Evolutionary conservation across 2,329 filamentous ascomycete species (phyloP).

Genomic region (Cladosporium velox): DNA sequence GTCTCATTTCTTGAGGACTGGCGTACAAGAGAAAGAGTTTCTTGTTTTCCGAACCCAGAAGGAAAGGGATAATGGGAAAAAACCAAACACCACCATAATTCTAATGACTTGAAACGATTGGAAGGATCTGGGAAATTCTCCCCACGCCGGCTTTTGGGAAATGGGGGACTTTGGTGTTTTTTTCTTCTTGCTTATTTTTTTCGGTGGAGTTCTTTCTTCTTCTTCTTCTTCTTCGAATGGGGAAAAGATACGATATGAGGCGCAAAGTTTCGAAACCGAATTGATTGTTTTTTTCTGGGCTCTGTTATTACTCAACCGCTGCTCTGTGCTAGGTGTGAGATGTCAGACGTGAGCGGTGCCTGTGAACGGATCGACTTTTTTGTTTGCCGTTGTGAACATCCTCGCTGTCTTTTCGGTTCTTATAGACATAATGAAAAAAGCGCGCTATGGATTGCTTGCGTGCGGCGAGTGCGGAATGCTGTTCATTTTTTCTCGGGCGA

Average conservation of each 20-base stretch:
- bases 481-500: too few species aligned
- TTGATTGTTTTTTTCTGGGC: too few species aligned
- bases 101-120: conserved; percentile 3
- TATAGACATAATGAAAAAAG: too few species aligned
- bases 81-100: not conserved
- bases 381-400: too few species aligned
- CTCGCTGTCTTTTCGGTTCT: too few species aligned
- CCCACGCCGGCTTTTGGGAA: not conserved
- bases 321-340: too few species aligned
- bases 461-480: too few species aligned
- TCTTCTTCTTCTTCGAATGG: not conserved
- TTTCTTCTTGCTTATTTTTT: not conserved
- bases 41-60: not conserved
- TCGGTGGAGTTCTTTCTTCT: not conserved
- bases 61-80: not conserved
- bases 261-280: too few species aligned
- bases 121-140: not conserved
- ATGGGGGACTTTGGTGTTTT: not conserved
- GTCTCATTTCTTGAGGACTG: not conserved
- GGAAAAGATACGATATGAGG: not conserved
- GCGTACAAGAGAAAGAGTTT: not conserved
- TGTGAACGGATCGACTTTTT: too few species aligned
- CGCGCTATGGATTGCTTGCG: too few species aligned
- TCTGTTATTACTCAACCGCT: too few species aligned
- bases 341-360: too few species aligned